Percentiles rank a stretch among this genome's conserved stretches.
phyloP scores from a whole-genome alignment of 371 early-diverging fungal species.

The Mortierella sp. region DNA sequence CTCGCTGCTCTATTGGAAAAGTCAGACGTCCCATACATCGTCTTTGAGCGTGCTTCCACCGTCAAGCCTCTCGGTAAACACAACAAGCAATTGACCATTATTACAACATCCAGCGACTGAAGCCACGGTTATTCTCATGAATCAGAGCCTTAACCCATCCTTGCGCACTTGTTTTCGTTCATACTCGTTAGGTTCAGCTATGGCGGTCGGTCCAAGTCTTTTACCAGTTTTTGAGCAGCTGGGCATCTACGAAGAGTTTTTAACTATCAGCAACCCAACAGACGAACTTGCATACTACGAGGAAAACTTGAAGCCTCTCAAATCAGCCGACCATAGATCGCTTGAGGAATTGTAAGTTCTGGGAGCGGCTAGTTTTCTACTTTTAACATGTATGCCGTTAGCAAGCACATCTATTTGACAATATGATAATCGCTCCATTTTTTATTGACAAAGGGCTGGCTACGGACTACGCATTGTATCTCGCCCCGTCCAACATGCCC shows the following conservation, averaged over 20 bases:
- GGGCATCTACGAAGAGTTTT: not conserved
- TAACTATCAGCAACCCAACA: not conserved
- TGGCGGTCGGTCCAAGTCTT: not conserved
- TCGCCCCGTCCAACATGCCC: slow-evolving; percentile 5
- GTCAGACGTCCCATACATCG: not conserved
- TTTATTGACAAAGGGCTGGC: not conserved
- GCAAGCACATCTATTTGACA: not conserved
- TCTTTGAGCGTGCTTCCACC: not conserved
- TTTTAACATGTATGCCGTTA: not conserved
- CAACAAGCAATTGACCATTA: not conserved
- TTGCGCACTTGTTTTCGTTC: not conserved
- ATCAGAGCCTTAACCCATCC: not conserved
- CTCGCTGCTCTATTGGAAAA: not conserved
- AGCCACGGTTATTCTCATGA: not conserved
- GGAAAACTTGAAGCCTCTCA: not conserved
- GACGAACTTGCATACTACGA: not conserved
- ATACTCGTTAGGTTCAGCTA: not conserved
- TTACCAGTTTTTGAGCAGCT: not conserved
- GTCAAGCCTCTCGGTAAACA: not conserved
- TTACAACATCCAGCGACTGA: not conserved
- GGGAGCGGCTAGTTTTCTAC: not conserved
- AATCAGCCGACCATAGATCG: not conserved
- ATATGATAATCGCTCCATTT: not conserved
- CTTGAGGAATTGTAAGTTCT: not conserved
- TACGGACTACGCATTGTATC: not conserved